Percentiles rank a stretch among this genome's conserved stretches.
These are phyloP conservation scores for Stagonosporopsis cucurbitacearum DNA, from an alignment of 2,329 filamentous ascomycete species.

Conservation along the genomic window DNA sequence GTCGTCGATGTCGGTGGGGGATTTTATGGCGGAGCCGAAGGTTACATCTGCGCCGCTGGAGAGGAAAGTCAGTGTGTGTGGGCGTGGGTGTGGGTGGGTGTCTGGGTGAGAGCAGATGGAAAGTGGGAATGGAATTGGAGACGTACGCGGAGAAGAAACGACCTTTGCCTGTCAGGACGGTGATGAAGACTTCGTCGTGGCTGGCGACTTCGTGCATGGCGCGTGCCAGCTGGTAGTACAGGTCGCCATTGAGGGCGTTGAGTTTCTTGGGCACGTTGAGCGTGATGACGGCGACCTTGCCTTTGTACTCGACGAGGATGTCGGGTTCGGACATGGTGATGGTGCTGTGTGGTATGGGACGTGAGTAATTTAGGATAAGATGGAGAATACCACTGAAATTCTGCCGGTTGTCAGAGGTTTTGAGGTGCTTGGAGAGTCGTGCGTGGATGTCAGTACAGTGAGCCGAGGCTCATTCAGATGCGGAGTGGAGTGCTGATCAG, in stretches of 20 bases:
- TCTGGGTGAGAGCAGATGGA: neutral
- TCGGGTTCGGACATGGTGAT: conserved; percentile 52
- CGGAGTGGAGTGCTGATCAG: conserved; percentile 7
- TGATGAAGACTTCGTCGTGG: conserved; percentile 82
- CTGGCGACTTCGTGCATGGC: conserved; percentile 78
- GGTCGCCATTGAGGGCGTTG: conserved; percentile 74
- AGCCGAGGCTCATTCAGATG: conserved; percentile 16
- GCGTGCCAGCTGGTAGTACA: conserved; percentile 79
- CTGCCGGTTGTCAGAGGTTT: neutral
- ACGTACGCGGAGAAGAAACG: conserved; percentile 84
- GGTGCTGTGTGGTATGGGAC: neutral
- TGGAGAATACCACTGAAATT: neutral
- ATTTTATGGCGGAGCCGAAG: conserved; percentile 52
- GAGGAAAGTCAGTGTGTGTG: neutral
- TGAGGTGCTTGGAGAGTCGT: conserved; percentile 1
- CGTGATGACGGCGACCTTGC: conserved; percentile 81
- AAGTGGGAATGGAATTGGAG: neutral
- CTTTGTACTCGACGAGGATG: conserved; percentile 68
- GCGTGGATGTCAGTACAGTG: conserved; percentile 5
- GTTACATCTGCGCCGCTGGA: conserved; percentile 81
- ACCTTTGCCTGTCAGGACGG: conserved; percentile 82
- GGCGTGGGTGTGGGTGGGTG: neutral
- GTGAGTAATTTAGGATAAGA: neutral
- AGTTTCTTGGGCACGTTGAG: conserved; percentile 87
- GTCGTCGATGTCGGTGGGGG: conserved; percentile 45